Evolutionary conservation across 129 eudicot genomes (phyloP).

Genomic region (Lonicera japonica): DNA sequence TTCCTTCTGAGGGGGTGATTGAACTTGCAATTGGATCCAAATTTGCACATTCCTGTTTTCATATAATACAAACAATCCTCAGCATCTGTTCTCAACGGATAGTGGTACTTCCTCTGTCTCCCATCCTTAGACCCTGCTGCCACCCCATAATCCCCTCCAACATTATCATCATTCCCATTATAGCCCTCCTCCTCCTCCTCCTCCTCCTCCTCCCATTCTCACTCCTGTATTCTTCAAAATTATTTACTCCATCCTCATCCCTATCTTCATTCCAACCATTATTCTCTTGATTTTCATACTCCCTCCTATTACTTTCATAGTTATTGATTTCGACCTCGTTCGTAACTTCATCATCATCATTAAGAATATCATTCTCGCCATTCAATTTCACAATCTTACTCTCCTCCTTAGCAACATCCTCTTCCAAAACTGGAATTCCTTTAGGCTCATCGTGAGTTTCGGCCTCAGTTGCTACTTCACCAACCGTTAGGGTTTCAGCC

Average conservation of each 20-base stretch:
- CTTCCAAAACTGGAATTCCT: neutral
- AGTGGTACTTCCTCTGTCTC: slow-evolving; percentile 29
- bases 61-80: slow-evolving; percentile 76
- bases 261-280: slow-evolving; percentile 2
- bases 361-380: too few species aligned
- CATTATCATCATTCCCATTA: slow-evolving; percentile 8
- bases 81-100: slow-evolving; percentile 78
- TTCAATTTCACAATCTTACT: too few species aligned
- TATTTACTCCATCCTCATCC: slow-evolving; percentile 23
- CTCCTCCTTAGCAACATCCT: slow-evolving; percentile 11
- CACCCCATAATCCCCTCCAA: slow-evolving; percentile 3
- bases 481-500: too few species aligned
- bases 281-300: slow-evolving; percentile 14
- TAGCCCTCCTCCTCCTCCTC: slow-evolving; percentile 10
- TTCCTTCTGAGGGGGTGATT: slow-evolving; percentile 69
- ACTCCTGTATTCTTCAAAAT: too few species aligned
- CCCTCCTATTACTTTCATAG: slow-evolving; percentile 2
- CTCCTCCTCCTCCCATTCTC: too few species aligned
- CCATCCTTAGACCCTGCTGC: slow-evolving; percentile 23
- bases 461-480: too few species aligned
- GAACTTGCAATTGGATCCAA: slow-evolving; percentile 76
- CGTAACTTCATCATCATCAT: too few species aligned
- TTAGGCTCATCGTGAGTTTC: neutral
- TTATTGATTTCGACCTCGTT: too few species aligned
- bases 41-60: slow-evolving; percentile 73